Evolutionary conservation across 1,284 basidiomycete genomes (phyloP).

Genomic region (Leccinum griseonigrum): DNA sequence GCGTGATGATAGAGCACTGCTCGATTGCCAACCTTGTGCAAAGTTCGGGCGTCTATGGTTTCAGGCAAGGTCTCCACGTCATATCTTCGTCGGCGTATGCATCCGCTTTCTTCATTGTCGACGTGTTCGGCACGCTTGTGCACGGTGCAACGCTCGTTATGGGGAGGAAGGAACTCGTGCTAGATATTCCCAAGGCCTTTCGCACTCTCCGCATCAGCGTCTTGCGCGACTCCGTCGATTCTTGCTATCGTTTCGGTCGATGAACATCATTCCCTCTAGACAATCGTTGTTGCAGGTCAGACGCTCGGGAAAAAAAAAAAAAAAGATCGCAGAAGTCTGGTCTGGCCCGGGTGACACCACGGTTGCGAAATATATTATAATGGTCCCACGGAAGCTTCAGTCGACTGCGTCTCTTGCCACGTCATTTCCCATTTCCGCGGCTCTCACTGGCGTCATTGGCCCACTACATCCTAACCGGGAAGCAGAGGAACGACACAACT

Average conservation of each 20-base stretch:
- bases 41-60: slow-evolving; percentile 25
- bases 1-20: slow-evolving; percentile 33
- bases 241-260: slow-evolving; percentile 28
- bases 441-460: slow-evolving; percentile 29
- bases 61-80: slow-evolving; percentile 23
- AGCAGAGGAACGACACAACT: too few species aligned
- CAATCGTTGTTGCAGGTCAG: slow-evolving; percentile 30
- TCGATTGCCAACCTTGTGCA: slow-evolving; percentile 33
- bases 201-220: slow-evolving; percentile 25
- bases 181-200: slow-evolving; percentile 29
- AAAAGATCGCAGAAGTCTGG: slow-evolving; percentile 29
- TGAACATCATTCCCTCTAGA: slow-evolving; percentile 27
- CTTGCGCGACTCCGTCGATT: slow-evolving; percentile 30
- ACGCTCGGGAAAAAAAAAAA: slow-evolving; percentile 23
- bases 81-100: slow-evolving; percentile 32
- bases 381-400: slow-evolving; percentile 35
- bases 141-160: slow-evolving; percentile 31
- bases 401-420: slow-evolving; percentile 31
- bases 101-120: slow-evolving; percentile 31
- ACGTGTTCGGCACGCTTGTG: slow-evolving; percentile 27
- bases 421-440: slow-evolving; percentile 14
- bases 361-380: slow-evolving; percentile 31
- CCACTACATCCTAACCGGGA: too few species aligned
- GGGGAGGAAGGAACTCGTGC: slow-evolving; percentile 31
- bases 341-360: slow-evolving; percentile 8